A percentile compares a stretch with the other conserved stretches of the same genome.
Evolutionary conservation across 78 protist genomes (phyloP).

Genomic region (Dictyostelium brefeldianum): DNA sequence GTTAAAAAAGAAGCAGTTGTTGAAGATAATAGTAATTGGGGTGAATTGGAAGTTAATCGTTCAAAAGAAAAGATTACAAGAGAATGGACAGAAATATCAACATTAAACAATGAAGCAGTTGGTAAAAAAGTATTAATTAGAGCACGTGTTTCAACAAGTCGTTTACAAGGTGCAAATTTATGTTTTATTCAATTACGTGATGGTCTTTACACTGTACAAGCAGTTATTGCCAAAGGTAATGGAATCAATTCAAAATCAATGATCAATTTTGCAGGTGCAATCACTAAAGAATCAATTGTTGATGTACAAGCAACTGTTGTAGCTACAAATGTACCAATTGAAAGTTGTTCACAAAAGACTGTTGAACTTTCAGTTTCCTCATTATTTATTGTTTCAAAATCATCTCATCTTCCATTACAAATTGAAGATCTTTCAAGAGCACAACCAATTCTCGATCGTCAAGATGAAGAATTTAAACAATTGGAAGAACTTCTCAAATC

Average conservation of each 20-base stretch:
- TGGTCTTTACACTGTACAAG: slow-evolving; percentile 88
- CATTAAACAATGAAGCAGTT: background rate
- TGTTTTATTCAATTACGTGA: slow-evolving; percentile 93
- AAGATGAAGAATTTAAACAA: slow-evolving; percentile 17
- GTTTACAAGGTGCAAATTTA: slow-evolving; percentile 80
- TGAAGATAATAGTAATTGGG: slow-evolving; percentile 43
- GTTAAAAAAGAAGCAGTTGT: slow-evolving; percentile 12
- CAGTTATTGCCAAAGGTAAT: slow-evolving; percentile 43
- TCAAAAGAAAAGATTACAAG: background rate
- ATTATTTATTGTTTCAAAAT: slow-evolving; percentile 76
- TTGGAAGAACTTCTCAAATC: slow-evolving; percentile 30
- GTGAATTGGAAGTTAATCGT: slow-evolving; percentile 37
- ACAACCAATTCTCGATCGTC: slow-evolving; percentile 24
- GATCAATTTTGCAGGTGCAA: slow-evolving; percentile 80
- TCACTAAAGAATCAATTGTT: slow-evolving; percentile 94
- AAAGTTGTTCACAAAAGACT: slow-evolving; percentile 85
- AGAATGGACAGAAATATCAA: slow-evolving; percentile 45
- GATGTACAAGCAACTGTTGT: slow-evolving; percentile 90
- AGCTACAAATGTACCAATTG: slow-evolving; percentile 68
- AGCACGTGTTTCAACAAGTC: slow-evolving; percentile 30
- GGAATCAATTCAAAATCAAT: slow-evolving; percentile 69
- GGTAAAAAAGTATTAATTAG: slow-evolving; percentile 57
- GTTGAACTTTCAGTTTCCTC: slow-evolving; percentile 89
- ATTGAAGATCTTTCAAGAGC: slow-evolving; percentile 90
- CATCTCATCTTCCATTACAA: slow-evolving; percentile 87